A percentile compares a stretch with the other conserved stretches of the same genome.
Evolutionary conservation across 2,329 filamentous ascomycete genomes (phyloP).

Genomic region (Fusarium subtropicale): DNA sequence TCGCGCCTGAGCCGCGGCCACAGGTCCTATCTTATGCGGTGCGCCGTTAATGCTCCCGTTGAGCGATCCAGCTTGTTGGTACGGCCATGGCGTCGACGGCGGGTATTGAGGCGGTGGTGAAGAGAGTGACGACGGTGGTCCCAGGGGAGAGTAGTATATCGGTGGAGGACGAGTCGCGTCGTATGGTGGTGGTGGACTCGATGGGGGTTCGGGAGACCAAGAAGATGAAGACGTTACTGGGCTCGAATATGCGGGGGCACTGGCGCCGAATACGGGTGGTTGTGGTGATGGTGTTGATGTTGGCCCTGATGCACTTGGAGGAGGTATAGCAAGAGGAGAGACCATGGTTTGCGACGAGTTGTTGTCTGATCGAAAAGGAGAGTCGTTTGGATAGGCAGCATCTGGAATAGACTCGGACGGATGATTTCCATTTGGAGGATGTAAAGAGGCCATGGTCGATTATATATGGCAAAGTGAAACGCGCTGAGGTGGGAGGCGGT

Average conservation of each 20-base stretch:
- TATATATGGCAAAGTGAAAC: not conserved
- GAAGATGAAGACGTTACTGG: constrained; percentile 22
- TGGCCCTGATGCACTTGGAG: constrained; percentile 2
- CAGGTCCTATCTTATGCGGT: constrained; percentile 41
- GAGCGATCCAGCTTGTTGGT: constrained; percentile 31
- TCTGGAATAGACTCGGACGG: constrained; percentile 49
- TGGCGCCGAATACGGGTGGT: constrained; percentile 15
- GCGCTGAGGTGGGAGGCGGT: not conserved
- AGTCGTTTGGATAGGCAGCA: constrained; percentile 49
- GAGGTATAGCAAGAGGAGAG: constrained; percentile 7
- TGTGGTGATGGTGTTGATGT: constrained; percentile 21
- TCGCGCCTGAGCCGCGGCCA: constrained; percentile 39
- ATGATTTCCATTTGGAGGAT: constrained; percentile 36
- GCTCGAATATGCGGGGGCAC: constrained; percentile 26
- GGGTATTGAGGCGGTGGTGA: constrained; percentile 31
- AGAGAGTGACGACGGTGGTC: constrained; percentile 19
- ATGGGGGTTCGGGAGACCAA: constrained; percentile 37
- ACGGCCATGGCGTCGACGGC: constrained; percentile 37
- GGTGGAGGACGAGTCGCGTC: constrained; percentile 45
- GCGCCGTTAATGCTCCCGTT: constrained; percentile 30
- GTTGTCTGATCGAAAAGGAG: constrained; percentile 44
- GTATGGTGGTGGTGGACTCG: constrained; percentile 47
- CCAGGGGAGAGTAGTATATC: constrained; percentile 45
- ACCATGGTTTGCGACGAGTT: constrained; percentile 17
- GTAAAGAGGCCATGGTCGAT: constrained; percentile 37